Base-by-base conservation (phyloP, 257 asterid genomes). In the Dorcoceras hygrometricum region DNA sequence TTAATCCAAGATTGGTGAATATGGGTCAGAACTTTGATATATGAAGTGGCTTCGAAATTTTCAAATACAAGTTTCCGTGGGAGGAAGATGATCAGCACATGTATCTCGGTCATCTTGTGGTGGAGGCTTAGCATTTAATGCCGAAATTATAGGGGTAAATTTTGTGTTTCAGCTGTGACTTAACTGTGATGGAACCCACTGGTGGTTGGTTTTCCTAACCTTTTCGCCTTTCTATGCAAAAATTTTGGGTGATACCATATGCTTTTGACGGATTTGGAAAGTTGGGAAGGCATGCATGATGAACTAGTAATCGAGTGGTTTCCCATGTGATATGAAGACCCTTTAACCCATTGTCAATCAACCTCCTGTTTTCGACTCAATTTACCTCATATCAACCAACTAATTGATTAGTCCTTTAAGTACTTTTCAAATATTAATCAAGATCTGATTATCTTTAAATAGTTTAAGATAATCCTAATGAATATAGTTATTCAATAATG, bases 301-400 rank as follows among this genome's bases (percentile, higher is more conserved):
- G 29, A 78, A 81, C 73, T 75, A 53, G 73, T 56, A 51, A 61
- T 81, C 63, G 76, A 75, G 69, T 78, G 69, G 78, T 63, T 75
- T 62, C 74, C 79, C 81, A 78, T 78, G 83, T 78, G 79, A 72
- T 29, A 32, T 57, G 58, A 39, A 24, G 3, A 63, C 28, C 29
- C 18, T 59, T 24, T 43, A 43, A 14, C 51, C 14, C 19, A 43
- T 31, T 57, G 39, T 20, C 55, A 36, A 48, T 66, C 64, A 59
- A 46, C 71, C 63, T 63, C 26, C 19, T 25, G 25, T 28, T 28
- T 19, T 59, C 46, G 28, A 28, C 12, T 59, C 48, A 4, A 48
- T 59, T 29, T 28, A 58, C 32, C 9, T 25, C 3, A 58, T n/a
- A 24, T 58, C 46, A 34, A 34, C 12, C 46, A 8, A 34, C 10